Evolutionary conservation across 768 basidiomycete species (phyloP), one percentile per base, ranked within the genome.

Genomic region (Postia placenta): DNA sequence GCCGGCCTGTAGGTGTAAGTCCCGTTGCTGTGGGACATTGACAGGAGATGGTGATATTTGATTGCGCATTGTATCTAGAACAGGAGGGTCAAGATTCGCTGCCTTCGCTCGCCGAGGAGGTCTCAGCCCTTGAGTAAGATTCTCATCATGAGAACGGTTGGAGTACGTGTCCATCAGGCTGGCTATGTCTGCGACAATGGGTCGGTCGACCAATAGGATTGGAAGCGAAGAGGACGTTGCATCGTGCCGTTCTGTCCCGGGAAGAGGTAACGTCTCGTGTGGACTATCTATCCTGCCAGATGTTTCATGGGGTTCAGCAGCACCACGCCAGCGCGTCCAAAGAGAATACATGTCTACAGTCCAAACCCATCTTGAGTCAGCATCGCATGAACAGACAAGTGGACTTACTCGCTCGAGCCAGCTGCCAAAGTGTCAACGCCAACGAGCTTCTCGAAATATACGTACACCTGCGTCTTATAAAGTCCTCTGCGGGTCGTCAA

Each of bases 181-280:
- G 5, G 54, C 48, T 14, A 62, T 40, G 43, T 64, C 56, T 14
- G 60, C 53, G 22, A 59, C 39, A 20, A 64, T 62, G 20, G 54
- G 49, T n/a, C 59, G 54, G 20, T 54, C 59, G 25, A 60, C 56
- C 1, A 53, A 26, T 2, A 45, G 36, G 7, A 49, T 52, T 14
- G 6, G 30, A n/a, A 23, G 41, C 17, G 42, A 11, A 19, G 28
- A 3, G 22, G 25, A 35, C n/a, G 25, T 22, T 2, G 38, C 36
- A 20, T 33, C 30, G 9, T 7, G 30, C 15, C 9, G 7, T 33
- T 15, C 30, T 33, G 7, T 7, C 9, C 15, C 30, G 9, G 30
- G 7, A 7, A 33, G 30, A 7, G 30, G 15, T 7, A 15, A 15
- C 15, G 30, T 7, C 7, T 33, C 30, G 30, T 33, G 9, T 7